Conservation (phyloP, 2,329 filamentous ascomycete genomes). For the Aspergillus sp. region DNA sequence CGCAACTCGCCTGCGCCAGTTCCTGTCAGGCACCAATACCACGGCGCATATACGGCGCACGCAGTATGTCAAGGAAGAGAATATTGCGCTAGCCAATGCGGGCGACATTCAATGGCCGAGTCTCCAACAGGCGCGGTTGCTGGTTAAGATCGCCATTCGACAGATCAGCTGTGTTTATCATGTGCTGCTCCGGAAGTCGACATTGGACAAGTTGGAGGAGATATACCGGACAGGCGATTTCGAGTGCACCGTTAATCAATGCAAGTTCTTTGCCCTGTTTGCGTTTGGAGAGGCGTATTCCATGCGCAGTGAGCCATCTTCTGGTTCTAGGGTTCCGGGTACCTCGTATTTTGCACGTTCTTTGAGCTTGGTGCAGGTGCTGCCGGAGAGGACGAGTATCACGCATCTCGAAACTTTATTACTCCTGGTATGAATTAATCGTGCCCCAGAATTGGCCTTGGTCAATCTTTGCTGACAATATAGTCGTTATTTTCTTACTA, state of each 20-base stretch:
- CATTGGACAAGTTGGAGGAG: constrained; percentile 41
- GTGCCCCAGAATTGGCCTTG: too few relatives aligned
- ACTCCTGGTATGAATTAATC: constrained; percentile 30
- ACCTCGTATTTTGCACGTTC: constrained; percentile 46
- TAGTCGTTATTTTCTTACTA: constrained; percentile 39
- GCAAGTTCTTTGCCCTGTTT: constrained; percentile 48
- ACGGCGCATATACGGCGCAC: constrained; percentile 35
- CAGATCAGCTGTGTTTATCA: constrained; percentile 40
- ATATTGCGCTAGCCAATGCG: constrained; percentile 29
- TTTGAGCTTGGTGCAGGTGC: constrained; percentile 42
- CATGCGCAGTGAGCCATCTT: constrained; percentile 33
- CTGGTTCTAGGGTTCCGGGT: constrained; percentile 41
- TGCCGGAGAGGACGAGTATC: constrained; percentile 45
- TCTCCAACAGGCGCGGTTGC: constrained; percentile 35
- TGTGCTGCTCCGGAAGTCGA: constrained; percentile 36
- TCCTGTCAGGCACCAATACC: constrained; percentile 32
- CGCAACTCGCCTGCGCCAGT: constrained; percentile 39
- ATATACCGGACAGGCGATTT: constrained; percentile 36
- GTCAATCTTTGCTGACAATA: neutral
- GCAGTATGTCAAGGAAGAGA: constrained; percentile 34
- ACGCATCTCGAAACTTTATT: constrained; percentile 47
- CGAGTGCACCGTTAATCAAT: constrained; percentile 37
- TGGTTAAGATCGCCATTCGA: constrained; percentile 38
- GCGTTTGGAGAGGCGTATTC: constrained; percentile 49
- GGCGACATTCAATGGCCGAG: constrained; percentile 35